Conservation (phyloP, 768 basidiomycete genomes). For the Lepiota brunneoincarnata region DNA sequence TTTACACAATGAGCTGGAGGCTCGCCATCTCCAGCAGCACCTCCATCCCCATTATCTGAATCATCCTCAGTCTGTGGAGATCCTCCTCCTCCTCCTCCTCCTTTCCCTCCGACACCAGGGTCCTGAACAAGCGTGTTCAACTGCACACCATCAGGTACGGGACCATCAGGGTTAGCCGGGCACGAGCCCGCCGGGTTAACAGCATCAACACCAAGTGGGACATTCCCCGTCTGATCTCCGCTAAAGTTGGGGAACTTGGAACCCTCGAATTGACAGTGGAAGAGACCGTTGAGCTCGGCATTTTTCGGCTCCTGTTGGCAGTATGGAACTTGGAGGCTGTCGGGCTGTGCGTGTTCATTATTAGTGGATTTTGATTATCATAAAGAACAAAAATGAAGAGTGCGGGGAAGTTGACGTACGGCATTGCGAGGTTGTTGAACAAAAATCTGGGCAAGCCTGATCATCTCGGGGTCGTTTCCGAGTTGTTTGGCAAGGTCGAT, state of each 20-base stretch:
- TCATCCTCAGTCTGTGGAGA: neutral
- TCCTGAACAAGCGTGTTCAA: slow-evolving; percentile 33
- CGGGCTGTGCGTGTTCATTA: slow-evolving; percentile 28
- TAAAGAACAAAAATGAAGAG: neutral
- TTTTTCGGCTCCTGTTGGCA: slow-evolving; percentile 49
- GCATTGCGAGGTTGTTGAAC: slow-evolving; percentile 51
- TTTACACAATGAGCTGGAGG: slow-evolving; percentile 7
- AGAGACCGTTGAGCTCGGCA: slow-evolving; percentile 46
- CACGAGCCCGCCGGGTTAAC: slow-evolving; percentile 45
- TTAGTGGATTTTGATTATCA: slow-evolving; percentile 26
- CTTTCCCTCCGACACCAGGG: slow-evolving; percentile 27
- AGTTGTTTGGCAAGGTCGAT: slow-evolving; percentile 43
- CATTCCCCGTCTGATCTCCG: slow-evolving; percentile 39
- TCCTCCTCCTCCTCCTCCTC: neutral
- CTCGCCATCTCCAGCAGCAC: slow-evolving; percentile 17
- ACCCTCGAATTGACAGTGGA: slow-evolving; percentile 49
- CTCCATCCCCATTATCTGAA: neutral
- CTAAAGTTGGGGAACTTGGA: slow-evolving; percentile 40
- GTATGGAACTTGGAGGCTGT: slow-evolving; percentile 44
- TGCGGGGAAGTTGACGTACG: slow-evolving; percentile 25
- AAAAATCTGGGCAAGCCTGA: slow-evolving; percentile 43
- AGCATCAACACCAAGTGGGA: slow-evolving; percentile 40
- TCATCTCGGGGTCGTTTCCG: slow-evolving; percentile 41
- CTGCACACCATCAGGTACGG: slow-evolving; percentile 44
- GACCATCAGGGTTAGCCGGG: slow-evolving; percentile 41